A percentile compares a stretch with the other conserved stretches of the same genome.
Evolutionary conservation across 2,329 filamentous ascomycete species (phyloP).

Genomic region (Karstenula rhodostoma): DNA sequence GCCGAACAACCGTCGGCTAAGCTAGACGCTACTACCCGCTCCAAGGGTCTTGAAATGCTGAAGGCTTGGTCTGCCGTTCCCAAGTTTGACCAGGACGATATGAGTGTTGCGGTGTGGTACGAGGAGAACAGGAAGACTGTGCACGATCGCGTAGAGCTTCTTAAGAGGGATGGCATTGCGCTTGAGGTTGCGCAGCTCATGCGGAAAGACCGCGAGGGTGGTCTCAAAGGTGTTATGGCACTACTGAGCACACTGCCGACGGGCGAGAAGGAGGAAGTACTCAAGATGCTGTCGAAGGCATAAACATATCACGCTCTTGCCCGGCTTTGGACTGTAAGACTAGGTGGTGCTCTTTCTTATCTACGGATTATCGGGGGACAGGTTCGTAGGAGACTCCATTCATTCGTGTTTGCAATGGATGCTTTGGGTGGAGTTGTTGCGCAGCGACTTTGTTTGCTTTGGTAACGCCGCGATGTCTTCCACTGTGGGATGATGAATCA

Average conservation of each 20-base stretch:
- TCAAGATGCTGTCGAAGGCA: constrained; percentile 62
- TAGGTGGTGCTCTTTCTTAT: constrained; percentile 3
- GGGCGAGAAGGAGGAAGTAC: constrained; percentile 83
- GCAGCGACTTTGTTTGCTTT: constrained; percentile 10
- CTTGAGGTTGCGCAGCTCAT: constrained; percentile 74
- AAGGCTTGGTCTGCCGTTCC: constrained; percentile 83
- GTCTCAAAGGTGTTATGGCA: constrained; percentile 85
- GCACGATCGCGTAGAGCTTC: constrained; percentile 80
- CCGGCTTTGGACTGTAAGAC: constrained; percentile 12
- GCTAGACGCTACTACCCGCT: constrained; percentile 60
- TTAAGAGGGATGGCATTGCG: constrained; percentile 79
- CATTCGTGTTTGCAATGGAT: constrained; percentile 1
- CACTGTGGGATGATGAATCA: not conserved
- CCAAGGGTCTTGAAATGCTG: constrained; percentile 75
- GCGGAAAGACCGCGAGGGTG: constrained; percentile 71
- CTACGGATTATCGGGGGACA: not conserved
- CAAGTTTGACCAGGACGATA: constrained; percentile 80
- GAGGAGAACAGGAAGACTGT: constrained; percentile 90
- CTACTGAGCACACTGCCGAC: constrained; percentile 87
- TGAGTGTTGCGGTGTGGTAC: constrained; percentile 90
- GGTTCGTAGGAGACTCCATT: constrained; percentile 5
- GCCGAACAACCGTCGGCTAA: constrained; percentile 40
- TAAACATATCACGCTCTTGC: constrained; percentile 26
- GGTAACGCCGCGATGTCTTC: constrained; percentile 6
- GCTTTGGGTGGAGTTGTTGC: constrained; percentile 11